Percentiles rank a stretch among this genome's conserved stretches.
These are phyloP conservation scores for Radiomyces spectabilis DNA, from an alignment of 192 early-diverging fungal genomes.

Conservation along the genomic window DNA sequence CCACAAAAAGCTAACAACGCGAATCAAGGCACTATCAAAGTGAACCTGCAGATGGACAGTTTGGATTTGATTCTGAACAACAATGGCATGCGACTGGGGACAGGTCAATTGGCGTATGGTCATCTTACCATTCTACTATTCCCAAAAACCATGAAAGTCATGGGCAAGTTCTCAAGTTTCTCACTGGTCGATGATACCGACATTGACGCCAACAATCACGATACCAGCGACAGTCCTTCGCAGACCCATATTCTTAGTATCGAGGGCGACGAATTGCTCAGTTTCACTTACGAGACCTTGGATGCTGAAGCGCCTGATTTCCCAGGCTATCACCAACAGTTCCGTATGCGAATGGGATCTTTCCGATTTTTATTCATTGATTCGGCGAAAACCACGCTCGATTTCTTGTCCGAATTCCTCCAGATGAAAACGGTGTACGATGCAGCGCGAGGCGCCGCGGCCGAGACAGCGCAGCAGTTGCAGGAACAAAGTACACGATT, in stretches of 20 bases:
- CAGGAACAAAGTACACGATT: slow-evolving; percentile 56
- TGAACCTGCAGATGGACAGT: slow-evolving; percentile 21
- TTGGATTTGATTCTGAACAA: slow-evolving; percentile 44
- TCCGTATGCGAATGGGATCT: slow-evolving; percentile 56
- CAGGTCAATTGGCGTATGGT: slow-evolving; percentile 47
- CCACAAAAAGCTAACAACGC: background rate
- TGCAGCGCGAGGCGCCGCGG: slow-evolving; percentile 57
- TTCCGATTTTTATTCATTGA: slow-evolving; percentile 59
- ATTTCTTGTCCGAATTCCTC: slow-evolving; percentile 63
- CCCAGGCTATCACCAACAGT: slow-evolving; percentile 64
- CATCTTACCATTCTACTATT: slow-evolving; percentile 46
- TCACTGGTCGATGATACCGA: slow-evolving; percentile 41
- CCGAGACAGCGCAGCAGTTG: slow-evolving; percentile 54
- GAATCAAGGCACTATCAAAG: slow-evolving; percentile 4
- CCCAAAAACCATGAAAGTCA: slow-evolving; percentile 32
- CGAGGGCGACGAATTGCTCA: slow-evolving; percentile 65
- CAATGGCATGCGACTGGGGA: slow-evolving; percentile 52
- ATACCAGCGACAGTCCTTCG: slow-evolving; percentile 5
- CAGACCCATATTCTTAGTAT: slow-evolving; percentile 51
- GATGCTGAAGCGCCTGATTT: slow-evolving; percentile 36
- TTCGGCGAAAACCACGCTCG: slow-evolving; percentile 47
- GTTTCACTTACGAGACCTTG: slow-evolving; percentile 69
- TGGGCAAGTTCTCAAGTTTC: slow-evolving; percentile 47
- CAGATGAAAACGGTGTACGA: slow-evolving; percentile 69
- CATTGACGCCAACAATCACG: background rate